These are phyloP conservation scores for Leptosphaerulina australis DNA, from an alignment of 2,329 filamentous ascomycete genomes.

Conservation along the genomic window DNA sequence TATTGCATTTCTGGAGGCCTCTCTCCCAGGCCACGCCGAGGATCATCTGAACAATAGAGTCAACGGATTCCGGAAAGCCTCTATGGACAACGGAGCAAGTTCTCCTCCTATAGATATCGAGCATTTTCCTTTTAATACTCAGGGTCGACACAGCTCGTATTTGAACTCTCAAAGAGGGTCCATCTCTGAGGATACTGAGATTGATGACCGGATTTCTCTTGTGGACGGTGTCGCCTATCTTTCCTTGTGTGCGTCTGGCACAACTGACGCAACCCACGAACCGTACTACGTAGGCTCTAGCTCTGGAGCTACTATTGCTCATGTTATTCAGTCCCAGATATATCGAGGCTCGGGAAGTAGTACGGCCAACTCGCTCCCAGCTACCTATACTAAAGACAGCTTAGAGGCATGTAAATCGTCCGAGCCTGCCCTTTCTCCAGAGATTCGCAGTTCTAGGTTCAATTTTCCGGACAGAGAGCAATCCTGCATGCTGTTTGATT, in stretches of 20 bases:
- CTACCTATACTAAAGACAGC: too few relatives aligned
- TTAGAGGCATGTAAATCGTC: too few relatives aligned
- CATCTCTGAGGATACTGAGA: conserved; percentile 22
- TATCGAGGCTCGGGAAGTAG: conserved; percentile 21
- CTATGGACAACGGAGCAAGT: background rate
- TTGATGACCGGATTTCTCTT: conserved; percentile 32
- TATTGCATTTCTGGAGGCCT: conserved; percentile 36
- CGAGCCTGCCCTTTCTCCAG: too few relatives aligned
- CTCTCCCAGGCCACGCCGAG: conserved; percentile 32
- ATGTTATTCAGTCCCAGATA: conserved; percentile 35
- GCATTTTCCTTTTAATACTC: too few relatives aligned
- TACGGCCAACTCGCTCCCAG: conserved; percentile 1
- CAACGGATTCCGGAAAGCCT: background rate
- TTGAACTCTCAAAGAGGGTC: conserved; percentile 13
- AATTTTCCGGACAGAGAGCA: conserved; percentile 23
- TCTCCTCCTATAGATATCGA: background rate
- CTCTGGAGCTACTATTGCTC: conserved; percentile 38
- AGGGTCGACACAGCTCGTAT: background rate
- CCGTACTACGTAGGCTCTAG: conserved; percentile 39
- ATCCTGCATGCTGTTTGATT: conserved; percentile 30
- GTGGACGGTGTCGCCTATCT: conserved; percentile 38
- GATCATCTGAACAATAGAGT: conserved; percentile 28
- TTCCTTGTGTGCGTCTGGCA: conserved; percentile 36
- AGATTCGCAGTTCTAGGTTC: background rate
- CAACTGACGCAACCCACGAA: conserved; percentile 29